phyloP scores from a whole-genome alignment of 306 rosid species.

The Vigna trinervia region DNA sequence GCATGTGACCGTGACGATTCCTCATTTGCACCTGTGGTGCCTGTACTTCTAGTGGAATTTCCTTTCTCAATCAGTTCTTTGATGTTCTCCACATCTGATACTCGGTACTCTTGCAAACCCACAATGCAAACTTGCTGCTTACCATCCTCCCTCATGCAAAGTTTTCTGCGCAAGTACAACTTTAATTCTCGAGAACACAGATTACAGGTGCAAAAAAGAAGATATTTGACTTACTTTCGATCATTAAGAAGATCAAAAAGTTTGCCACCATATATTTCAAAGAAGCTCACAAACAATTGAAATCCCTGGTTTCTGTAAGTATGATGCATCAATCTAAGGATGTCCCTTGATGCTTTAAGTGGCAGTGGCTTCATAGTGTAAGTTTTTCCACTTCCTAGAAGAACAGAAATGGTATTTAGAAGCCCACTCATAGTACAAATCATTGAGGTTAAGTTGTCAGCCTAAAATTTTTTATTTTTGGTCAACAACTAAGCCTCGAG shows the following conservation, averaged over 20 bases:
- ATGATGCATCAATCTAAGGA: conserved; percentile 96
- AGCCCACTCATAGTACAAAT: conserved; percentile 28
- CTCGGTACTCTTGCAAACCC: conserved; percentile 95
- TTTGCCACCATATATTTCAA: conserved; percentile 98
- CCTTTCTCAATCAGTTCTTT: conserved; percentile 96
- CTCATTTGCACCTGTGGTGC: conserved; percentile 98
- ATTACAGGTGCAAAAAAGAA: conserved; percentile 28
- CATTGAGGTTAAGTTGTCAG: not conserved
- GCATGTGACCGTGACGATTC: conserved; percentile 99
- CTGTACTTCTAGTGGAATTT: conserved; percentile 91
- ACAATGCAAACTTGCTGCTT: conserved; percentile 97
- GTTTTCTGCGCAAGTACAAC: conserved; percentile 70
- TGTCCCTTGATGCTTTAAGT: conserved; percentile 91
- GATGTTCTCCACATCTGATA: conserved; percentile 93
- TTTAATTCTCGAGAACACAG: conserved; percentile 35
- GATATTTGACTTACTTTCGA: conserved; percentile 69
- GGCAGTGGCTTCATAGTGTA: conserved; percentile 98
- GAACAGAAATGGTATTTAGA: conserved; percentile 41
- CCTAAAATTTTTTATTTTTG: not conserved
- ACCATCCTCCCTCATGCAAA: conserved; percentile 99
- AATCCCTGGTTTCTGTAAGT: conserved; percentile 92
- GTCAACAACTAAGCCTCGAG: not conserved
- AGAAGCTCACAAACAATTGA: conserved; percentile 94
- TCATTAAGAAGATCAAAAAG: conserved; percentile 97
- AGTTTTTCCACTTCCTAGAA: conserved; percentile 95